Percentiles rank a stretch among this genome's conserved stretches.
Evolutionary conservation across 2,329 filamentous ascomycete species (phyloP).

Genomic region (Sphaerulina vaccinii): DNA sequence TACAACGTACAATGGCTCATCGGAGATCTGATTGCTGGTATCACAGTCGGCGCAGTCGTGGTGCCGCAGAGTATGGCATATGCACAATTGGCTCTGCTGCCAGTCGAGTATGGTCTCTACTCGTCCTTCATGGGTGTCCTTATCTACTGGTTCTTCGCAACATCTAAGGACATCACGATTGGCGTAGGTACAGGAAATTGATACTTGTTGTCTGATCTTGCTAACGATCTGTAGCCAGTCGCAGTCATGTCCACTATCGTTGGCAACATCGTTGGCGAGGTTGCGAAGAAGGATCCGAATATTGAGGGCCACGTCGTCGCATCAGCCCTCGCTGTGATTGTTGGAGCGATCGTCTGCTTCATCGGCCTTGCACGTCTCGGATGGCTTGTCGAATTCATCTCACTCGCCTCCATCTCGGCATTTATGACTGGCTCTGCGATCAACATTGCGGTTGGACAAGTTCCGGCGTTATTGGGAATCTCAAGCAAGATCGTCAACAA

Average conservation of each 20-base stretch:
- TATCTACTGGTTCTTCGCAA: conserved; percentile 97
- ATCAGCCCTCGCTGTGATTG: conserved; percentile 73
- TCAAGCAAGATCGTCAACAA: conserved; percentile 62
- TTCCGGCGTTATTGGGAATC: conserved; percentile 79
- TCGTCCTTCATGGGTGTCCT: conserved; percentile 95
- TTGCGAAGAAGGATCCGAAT: conserved; percentile 57
- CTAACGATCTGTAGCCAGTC: conserved; percentile 63
- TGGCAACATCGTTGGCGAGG: conserved; percentile 73
- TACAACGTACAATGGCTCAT: conserved; percentile 89
- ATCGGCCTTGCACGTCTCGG: conserved; percentile 78
- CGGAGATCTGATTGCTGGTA: conserved; percentile 85
- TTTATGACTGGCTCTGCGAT: conserved; percentile 97
- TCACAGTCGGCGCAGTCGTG: conserved; percentile 74
- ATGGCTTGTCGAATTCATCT: conserved; percentile 91
- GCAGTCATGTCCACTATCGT: conserved; percentile 92
- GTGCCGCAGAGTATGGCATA: conserved; percentile 99
- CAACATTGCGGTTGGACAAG: conserved; percentile 80
- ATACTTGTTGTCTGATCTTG: neutral
- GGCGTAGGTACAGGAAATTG: conserved; percentile 64
- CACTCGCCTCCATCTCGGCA: conserved; percentile 82
- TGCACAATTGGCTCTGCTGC: conserved; percentile 76
- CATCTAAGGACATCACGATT: conserved; percentile 97
- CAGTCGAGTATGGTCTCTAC: conserved; percentile 81
- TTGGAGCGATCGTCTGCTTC: conserved; percentile 72
- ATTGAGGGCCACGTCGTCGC: conserved; percentile 67